These are phyloP conservation scores for Pseudozyma sp. DNA, from an alignment of 1,284 basidiomycete genomes.

Conservation along the genomic window DNA sequence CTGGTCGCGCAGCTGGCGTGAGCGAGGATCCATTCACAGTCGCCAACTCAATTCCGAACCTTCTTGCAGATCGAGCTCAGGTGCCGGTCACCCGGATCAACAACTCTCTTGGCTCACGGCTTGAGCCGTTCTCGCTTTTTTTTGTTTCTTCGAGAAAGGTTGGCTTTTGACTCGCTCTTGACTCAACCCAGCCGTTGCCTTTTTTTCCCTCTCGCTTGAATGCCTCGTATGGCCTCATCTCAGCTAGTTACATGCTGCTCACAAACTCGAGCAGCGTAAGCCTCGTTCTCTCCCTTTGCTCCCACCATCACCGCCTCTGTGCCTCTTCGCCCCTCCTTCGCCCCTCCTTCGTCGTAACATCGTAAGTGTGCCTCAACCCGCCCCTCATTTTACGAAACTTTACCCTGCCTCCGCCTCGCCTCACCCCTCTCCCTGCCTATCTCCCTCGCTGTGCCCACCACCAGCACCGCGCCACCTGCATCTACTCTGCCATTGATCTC, in stretches of 20 bases:
- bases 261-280: conserved; percentile 19
- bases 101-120: too few relatives aligned
- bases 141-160: neutral
- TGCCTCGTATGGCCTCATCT: conserved; percentile 13
- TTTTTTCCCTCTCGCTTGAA: neutral
- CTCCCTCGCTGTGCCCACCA: conserved; percentile 9
- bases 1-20: too few relatives aligned
- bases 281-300: conserved; percentile 19
- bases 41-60: too few relatives aligned
- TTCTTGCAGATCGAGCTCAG: too few relatives aligned
- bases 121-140: too few relatives aligned
- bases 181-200: too few relatives aligned
- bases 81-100: too few relatives aligned
- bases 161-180: too few relatives aligned
- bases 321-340: conserved; percentile 3
- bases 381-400: too few relatives aligned
- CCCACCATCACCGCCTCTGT: conserved; percentile 25
- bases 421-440: neutral
- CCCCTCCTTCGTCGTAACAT: conserved; percentile 7
- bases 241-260: conserved; percentile 10
- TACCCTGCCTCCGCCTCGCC: neutral
- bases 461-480: conserved; percentile 13
- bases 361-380: conserved; percentile 4
- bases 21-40: too few relatives aligned
- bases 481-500: conserved; percentile 2